These are phyloP conservation scores for Dysphania ambrosioides DNA, from an alignment of 148 eudicot species.

Conservation along the genomic window DNA sequence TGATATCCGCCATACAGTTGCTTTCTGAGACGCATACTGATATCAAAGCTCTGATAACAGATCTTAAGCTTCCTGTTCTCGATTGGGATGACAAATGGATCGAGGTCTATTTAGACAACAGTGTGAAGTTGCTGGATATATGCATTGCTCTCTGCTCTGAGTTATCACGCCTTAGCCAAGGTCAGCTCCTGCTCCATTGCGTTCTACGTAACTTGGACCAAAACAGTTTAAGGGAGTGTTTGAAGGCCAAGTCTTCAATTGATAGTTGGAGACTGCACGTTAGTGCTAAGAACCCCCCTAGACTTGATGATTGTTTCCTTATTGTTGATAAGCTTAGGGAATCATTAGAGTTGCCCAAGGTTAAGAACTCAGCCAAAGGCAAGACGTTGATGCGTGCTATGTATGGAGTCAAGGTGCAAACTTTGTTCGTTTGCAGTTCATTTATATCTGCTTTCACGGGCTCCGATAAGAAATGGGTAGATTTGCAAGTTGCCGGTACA, in stretches of 20 bases:
- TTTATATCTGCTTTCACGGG: conserved; percentile 69
- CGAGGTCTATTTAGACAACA: conserved; percentile 80
- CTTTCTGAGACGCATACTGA: conserved; percentile 71
- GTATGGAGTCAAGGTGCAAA: conserved; percentile 75
- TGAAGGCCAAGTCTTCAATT: conserved; percentile 49
- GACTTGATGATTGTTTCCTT: conserved; percentile 53
- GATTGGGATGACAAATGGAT: conserved; percentile 96
- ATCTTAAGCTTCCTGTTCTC: conserved; percentile 69
- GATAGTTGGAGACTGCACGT: conserved; percentile 74
- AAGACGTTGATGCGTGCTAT: conserved; percentile 80
- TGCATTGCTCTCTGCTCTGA: conserved; percentile 72
- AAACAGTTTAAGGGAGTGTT: conserved; percentile 32
- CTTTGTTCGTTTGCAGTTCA: conserved; percentile 55
- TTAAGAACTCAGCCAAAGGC: conserved; percentile 80
- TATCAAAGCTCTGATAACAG: conserved; percentile 59
- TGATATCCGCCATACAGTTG: conserved; percentile 53
- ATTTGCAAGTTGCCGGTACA: conserved; percentile 44
- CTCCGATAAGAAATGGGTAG: conserved; percentile 45
- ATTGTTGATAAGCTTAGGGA: conserved; percentile 48
- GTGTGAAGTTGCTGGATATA: conserved; percentile 76
- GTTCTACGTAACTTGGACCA: conserved; percentile 41
- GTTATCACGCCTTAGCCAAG: conserved; percentile 63
- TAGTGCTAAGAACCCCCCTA: conserved; percentile 48
- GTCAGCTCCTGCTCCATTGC: conserved; percentile 61
- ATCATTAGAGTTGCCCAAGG: conserved; percentile 63